Evolutionary conservation across 1,284 basidiomycete species (phyloP), one percentile per base, ranked within the genome.

Genomic region (Neonothopanus nambi): DNA sequence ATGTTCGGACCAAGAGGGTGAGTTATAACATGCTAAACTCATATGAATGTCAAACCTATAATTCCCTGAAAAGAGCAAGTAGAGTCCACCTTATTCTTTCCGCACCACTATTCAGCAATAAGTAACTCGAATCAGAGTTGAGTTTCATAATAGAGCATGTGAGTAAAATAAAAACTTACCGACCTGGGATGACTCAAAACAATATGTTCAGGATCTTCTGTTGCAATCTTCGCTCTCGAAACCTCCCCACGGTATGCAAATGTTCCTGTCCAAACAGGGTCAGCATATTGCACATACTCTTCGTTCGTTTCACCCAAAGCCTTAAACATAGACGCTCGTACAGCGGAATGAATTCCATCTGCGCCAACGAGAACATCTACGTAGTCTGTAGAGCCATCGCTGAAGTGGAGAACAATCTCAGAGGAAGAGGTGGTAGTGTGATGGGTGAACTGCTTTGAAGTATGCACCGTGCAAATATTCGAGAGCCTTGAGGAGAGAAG

Each of bases 341-440:
- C 66, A 8, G 63, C 56, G 0, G 71, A 73, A 46, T 68, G 67
- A 15, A 76, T 64, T 3, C 73, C 74, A 58, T 76, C 74, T 3
- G 71, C 69, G 5, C 72, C 75, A 36, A 76, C 56, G 9, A 75
- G 62, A 9, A 76, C 30, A 46, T 76, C 72, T 2, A 70, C 64
- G 2, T 59, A 57, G 0, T 63, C 61, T 5, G 62, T 64, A 1
- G 70, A 59, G 6, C 68, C 69, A 57, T 73, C 70, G 2, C 61
- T 44, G 55, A 76, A 70, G 1, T 61, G 50, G n/a, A 73, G 55
- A 1, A 40, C 54, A 15, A 74, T 52, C 13, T 51, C 12, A 13
- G 57, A 59, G 15, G 49, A 26, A 3, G 37, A 23, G 12, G 30
- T 21, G 6, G 46, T 49, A 13, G 59, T 55, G 46, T 74, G 72